Percentiles rank a stretch among this genome's conserved stretches.
These are phyloP conservation scores for Colletotrichum godetiae DNA, from an alignment of 2,329 filamentous ascomycete genomes.

Conservation along the genomic window DNA sequence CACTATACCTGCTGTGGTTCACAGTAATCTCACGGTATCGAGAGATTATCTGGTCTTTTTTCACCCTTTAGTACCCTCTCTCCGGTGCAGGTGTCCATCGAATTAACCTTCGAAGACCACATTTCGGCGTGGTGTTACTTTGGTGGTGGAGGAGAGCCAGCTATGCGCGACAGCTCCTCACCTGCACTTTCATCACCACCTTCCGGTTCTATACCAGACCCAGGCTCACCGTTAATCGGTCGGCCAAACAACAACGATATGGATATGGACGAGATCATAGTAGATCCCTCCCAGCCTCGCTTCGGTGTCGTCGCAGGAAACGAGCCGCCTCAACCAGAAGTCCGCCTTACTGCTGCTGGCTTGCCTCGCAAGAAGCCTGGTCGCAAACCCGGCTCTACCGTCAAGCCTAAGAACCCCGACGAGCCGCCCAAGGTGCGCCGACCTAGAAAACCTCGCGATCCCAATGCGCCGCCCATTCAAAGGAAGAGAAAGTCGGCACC, in stretches of 20 bases:
- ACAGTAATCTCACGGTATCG: neutral
- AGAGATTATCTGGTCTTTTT: neutral
- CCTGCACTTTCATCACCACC: constrained; percentile 64
- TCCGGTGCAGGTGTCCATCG: neutral
- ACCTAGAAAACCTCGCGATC: constrained; percentile 68
- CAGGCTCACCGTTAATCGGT: constrained; percentile 53
- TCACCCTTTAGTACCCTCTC: neutral
- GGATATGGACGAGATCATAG: constrained; percentile 63
- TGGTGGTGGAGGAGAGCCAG: constrained; percentile 31
- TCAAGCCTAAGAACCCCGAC: constrained; percentile 56
- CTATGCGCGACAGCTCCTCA: constrained; percentile 54
- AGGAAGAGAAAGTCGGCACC: constrained; percentile 65
- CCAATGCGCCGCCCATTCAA: constrained; percentile 65
- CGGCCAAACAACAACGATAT: constrained; percentile 42
- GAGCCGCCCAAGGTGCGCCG: constrained; percentile 63
- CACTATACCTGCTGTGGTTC: neutral
- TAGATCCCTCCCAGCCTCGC: constrained; percentile 52
- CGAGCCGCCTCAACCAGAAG: constrained; percentile 30
- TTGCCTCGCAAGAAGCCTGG: constrained; percentile 73
- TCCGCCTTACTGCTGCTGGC: constrained; percentile 64
- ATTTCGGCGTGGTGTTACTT: constrained; percentile 11
- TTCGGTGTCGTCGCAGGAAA: constrained; percentile 45
- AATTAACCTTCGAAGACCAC: neutral
- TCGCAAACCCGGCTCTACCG: constrained; percentile 70
- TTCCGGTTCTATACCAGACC: constrained; percentile 61